Percentiles rank a stretch among this genome's conserved stretches.
phyloP scores from a whole-genome alignment of 345 rosid species.

The Eutrema yunnanense region DNA sequence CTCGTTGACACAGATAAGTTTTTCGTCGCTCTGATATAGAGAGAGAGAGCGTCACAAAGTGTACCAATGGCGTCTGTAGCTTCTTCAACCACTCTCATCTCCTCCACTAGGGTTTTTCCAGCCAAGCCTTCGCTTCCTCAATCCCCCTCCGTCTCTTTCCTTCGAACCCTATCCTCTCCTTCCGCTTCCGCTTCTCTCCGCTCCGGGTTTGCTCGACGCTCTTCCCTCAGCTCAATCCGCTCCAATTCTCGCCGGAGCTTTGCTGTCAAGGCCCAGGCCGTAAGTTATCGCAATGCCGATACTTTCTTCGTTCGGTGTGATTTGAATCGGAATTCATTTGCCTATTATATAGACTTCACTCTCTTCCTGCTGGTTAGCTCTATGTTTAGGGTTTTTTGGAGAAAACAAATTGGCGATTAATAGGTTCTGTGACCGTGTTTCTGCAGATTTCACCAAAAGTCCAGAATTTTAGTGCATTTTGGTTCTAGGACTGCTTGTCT shows the following conservation, averaged over 20 bases:
- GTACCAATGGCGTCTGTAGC: constrained; percentile 66
- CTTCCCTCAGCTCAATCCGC: constrained; percentile 35
- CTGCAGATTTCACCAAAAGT: neutral
- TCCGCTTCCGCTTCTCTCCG: constrained; percentile 43
- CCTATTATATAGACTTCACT: neutral
- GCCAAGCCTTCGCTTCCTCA: constrained; percentile 30
- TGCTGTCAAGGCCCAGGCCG: constrained; percentile 53
- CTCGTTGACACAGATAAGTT: neutral
- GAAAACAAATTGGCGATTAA: neutral
- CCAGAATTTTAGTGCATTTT: neutral
- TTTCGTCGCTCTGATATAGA: too few relatives aligned
- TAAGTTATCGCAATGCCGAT: constrained; percentile 24
- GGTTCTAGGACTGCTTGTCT: neutral
- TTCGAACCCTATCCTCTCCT: constrained; percentile 39
- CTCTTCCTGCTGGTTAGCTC: too few relatives aligned
- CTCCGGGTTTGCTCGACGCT: constrained; percentile 39
- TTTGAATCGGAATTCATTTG: neutral
- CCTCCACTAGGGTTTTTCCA: constrained; percentile 40
- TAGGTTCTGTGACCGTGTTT: neutral
- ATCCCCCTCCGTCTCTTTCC: constrained; percentile 30
- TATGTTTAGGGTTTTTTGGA: too few relatives aligned
- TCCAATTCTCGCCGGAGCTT: constrained; percentile 47
- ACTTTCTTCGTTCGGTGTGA: neutral
- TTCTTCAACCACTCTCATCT: constrained; percentile 50
- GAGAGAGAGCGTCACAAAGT: neutral